Base-by-base conservation (phyloP, 345 rosid genomes). In the Toxicodendron radicans region DNA sequence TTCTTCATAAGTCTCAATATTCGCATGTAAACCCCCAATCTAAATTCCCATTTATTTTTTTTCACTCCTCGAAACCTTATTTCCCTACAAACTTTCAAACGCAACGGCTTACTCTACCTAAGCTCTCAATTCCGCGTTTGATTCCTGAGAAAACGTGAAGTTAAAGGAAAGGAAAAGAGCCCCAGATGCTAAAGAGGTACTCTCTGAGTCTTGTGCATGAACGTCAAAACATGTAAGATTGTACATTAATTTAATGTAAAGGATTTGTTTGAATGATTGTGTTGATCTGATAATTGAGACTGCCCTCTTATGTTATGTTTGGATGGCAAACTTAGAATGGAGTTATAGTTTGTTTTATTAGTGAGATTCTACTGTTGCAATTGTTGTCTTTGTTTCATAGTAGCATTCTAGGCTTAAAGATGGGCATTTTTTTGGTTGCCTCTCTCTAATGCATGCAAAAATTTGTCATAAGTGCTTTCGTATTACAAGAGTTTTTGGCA, bases 171-270 rank as follows among this genome's bases (percentile, higher is more conserved):
- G 4, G 6, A 6, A 21, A 33, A 45, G 6, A 20, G 16, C 18
- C 18, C 48, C 48, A 49, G 72, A 68, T 23, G 35, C 14, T 48
- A n/a, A 33, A 69, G 33, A 54, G 62, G 72, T 20, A n/a, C 61
- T 32, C 61, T 32, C 43, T 68, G 27, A 33, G 30, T 53, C 72
- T 52, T 33, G 27, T 54, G 17, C 14, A 16, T 33, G 65, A 35
- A 32, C 60, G 24, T 20, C 32, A 9, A 6, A 21, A 10, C 12
- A 57, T 9, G 3, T 21, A n/a, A 21, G 30, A 57, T 21, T 7
- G 9, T 38, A 38, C 43, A 7, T 38, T 38, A 38, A 38, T 38
- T 38, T 35, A 3, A 35, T 35, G 38, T 4, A 35, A 35, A 35
- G 38, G 7, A 35, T 35, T 6, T 35, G 38, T 35, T 35, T 38